Evolutionary conservation across 805 yeast species (phyloP).

Genomic region (Barnettozyma californica): DNA sequence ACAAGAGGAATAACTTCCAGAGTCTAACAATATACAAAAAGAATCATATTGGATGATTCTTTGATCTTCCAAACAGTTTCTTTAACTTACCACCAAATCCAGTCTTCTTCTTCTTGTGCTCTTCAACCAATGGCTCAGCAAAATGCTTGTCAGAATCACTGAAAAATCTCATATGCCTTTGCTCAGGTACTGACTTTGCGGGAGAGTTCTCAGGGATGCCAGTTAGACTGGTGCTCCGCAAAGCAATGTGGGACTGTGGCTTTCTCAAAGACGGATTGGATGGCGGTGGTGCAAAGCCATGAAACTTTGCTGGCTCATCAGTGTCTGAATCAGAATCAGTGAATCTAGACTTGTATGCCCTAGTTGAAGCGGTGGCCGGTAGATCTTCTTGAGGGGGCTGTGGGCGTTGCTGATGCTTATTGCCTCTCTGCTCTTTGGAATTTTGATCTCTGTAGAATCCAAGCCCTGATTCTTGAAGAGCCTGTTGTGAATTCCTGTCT

Average conservation of each 20-base stretch:
- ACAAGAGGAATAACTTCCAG: not conserved
- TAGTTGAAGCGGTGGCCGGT: not conserved
- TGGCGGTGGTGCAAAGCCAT: slow-evolving; percentile 19
- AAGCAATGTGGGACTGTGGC: slow-evolving; percentile 21
- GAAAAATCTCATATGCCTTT: slow-evolving; percentile 24
- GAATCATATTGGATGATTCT: slow-evolving; percentile 1
- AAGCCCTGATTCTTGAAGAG: slow-evolving; percentile 18
- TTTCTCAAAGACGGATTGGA: slow-evolving; percentile 17
- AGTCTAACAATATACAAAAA: not conserved
- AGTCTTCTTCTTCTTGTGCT: slow-evolving; percentile 25
- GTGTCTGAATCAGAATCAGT: slow-evolving; percentile 61
- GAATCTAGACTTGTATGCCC: slow-evolving; percentile 47
- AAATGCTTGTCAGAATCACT: slow-evolving; percentile 23
- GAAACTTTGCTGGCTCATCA: slow-evolving; percentile 26
- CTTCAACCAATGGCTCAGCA: slow-evolving; percentile 7
- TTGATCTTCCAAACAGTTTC: slow-evolving; percentile 34
- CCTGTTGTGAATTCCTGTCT: slow-evolving; percentile 17
- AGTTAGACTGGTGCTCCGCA: slow-evolving; percentile 26
- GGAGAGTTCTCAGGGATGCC: slow-evolving; percentile 19
- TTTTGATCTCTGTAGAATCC: slow-evolving; percentile 25
- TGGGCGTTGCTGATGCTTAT: slow-evolving; percentile 13
- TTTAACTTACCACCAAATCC: slow-evolving; percentile 34
- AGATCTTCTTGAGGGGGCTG: not conserved
- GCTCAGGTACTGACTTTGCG: slow-evolving; percentile 24
- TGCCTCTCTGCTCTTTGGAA: slow-evolving; percentile 7